Percentiles rank a stretch among this genome's conserved stretches.
Conservation (phyloP, 768 basidiomycete genomes). For the Tricholoma saponaceum region DNA sequence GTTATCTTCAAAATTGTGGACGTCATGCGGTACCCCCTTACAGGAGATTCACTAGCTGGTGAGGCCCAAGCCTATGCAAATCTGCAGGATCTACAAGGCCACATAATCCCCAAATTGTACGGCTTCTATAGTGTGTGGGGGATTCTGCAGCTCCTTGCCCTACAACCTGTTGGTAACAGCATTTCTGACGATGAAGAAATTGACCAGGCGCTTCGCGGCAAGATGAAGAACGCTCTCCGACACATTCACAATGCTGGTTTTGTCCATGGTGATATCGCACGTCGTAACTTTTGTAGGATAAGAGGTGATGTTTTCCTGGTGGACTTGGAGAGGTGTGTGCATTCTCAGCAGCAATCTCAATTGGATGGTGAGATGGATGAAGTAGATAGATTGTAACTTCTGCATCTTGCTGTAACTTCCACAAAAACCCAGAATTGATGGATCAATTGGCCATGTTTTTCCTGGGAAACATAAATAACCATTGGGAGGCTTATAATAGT, state of each 20-base stretch:
- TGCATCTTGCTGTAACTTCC: not conserved
- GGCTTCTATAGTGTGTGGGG: slow-evolving; percentile 17
- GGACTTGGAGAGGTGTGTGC: not conserved
- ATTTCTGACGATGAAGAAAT: not conserved
- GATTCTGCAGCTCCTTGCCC: slow-evolving; percentile 15
- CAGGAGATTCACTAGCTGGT: slow-evolving; percentile 6
- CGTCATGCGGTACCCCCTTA: not conserved
- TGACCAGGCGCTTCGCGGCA: slow-evolving; percentile 5
- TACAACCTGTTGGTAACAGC: slow-evolving; percentile 2
- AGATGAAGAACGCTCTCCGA: slow-evolving; percentile 14
- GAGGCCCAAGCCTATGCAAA: not conserved
- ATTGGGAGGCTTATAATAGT: not conserved
- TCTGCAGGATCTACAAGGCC: not conserved
- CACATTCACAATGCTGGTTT: slow-evolving; percentile 12
- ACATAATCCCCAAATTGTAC: slow-evolving; percentile 9
- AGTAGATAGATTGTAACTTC: not conserved
- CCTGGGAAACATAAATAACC: not conserved
- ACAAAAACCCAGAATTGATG: not conserved
- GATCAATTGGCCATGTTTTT: not conserved
- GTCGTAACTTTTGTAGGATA: not conserved
- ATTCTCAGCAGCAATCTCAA: not conserved
- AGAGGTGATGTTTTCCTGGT: not conserved
- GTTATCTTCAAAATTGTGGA: not conserved
- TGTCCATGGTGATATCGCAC: slow-evolving; percentile 2
- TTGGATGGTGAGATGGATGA: not conserved